A percentile compares a stretch with the other conserved stretches of the same genome.
Evolutionary conservation across 1,139 yeast genomes (phyloP).

Genomic region (Petasospora rhodanensis): DNA sequence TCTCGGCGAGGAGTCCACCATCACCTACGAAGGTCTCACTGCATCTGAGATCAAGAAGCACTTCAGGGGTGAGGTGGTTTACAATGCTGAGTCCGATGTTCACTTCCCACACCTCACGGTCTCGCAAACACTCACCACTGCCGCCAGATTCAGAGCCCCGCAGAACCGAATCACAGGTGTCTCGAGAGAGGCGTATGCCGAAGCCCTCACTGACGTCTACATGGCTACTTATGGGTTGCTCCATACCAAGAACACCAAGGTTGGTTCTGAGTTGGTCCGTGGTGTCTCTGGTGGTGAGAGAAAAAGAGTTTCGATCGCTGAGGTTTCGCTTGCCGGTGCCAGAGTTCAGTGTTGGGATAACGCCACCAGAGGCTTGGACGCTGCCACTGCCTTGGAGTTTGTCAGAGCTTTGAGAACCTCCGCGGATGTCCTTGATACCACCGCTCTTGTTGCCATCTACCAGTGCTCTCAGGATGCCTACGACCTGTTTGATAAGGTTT

Average conservation of each 20-base stretch:
- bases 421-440: constrained; percentile 52
- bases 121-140: constrained; percentile 63
- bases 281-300: constrained; percentile 87
- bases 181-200: constrained; percentile 52
- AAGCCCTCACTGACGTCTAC: constrained; percentile 57
- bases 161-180: constrained; percentile 58
- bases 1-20: constrained; percentile 44
- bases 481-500: constrained; percentile 68
- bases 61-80: constrained; percentile 67
- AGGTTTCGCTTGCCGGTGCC: constrained; percentile 57
- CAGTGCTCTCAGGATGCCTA: constrained; percentile 82
- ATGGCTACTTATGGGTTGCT: constrained; percentile 72
- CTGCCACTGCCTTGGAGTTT: constrained; percentile 76
- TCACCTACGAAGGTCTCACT: constrained; percentile 47
- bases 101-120: constrained; percentile 75
- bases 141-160: constrained; percentile 64
- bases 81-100: constrained; percentile 66
- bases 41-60: constrained; percentile 43
- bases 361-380: constrained; percentile 71
- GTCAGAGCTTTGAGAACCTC: constrained; percentile 61
- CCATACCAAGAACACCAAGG: constrained; percentile 64
- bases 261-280: constrained; percentile 63
- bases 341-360: constrained; percentile 71
- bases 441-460: constrained; percentile 74
- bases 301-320: constrained; percentile 75